phyloP scores from a whole-genome alignment of 345 rosid genomes.

The Sonneratia alba region DNA sequence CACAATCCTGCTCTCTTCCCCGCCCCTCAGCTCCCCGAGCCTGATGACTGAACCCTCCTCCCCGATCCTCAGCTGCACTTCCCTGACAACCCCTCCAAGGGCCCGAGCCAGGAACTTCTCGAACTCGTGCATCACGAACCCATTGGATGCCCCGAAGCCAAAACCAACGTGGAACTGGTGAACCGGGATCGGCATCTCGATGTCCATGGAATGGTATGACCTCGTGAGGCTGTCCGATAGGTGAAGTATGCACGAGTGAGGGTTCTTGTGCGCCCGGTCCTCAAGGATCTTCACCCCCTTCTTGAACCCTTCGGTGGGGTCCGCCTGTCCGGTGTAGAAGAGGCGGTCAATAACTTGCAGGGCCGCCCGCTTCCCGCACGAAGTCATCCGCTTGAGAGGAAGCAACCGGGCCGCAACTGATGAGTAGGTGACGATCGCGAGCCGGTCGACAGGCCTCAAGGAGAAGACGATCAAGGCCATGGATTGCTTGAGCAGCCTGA shows the following conservation, averaged over 20 bases:
- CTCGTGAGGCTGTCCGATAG: conserved; percentile 56
- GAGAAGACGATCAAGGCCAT: conserved; percentile 75
- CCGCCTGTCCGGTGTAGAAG: conserved; percentile 69
- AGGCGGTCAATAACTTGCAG: conserved; percentile 75
- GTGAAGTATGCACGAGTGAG: conserved; percentile 53
- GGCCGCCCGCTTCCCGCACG: conserved; percentile 67
- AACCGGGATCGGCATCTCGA: conserved; percentile 42
- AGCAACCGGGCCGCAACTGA: conserved; percentile 71
- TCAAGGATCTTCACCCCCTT: conserved; percentile 69
- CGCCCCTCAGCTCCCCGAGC: conserved; percentile 57
- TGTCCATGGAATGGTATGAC: conserved; percentile 33
- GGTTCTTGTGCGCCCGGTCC: conserved; percentile 76
- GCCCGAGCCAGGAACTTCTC: conserved; percentile 58
- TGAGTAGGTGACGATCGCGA: conserved; percentile 70
- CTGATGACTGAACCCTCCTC: conserved; percentile 41
- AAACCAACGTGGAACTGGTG: conserved; percentile 69
- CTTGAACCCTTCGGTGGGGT: conserved; percentile 65
- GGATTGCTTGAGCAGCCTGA: conserved; percentile 67
- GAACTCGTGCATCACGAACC: conserved; percentile 71
- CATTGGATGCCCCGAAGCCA: conserved; percentile 56
- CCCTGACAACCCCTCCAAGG: conserved; percentile 47
- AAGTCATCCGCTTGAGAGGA: conserved; percentile 77
- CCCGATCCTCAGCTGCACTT: conserved; percentile 58
- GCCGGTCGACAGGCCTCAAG: conserved; percentile 60
- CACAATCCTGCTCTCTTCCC: conserved; percentile 55